Evolutionary conservation across 768 basidiomycete species (phyloP), one percentile per base, ranked within the genome.

Genomic region (Strobilomyces confusus): DNA sequence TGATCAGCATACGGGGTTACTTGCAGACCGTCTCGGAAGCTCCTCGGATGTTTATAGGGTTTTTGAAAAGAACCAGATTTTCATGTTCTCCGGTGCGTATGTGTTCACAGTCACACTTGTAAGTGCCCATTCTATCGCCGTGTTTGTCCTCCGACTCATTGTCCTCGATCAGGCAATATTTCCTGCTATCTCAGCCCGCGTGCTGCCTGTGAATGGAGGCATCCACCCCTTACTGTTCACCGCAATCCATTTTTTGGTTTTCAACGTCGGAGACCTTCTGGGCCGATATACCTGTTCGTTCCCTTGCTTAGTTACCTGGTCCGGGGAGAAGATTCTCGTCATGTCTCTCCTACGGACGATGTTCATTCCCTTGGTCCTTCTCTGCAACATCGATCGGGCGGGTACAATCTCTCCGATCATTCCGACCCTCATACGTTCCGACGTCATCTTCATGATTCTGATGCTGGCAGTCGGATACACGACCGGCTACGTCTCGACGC

Each of bases 401-500:
- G 56, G 72, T 2, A 52, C 62, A 20, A 38, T 49, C 7, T 52
- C 67, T 36, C 14, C 34, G 15, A 58, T 70, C 8, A 43, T 51
- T 34, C 63, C 61, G 5, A 59, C 86, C 52, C 59, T 86, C 52
- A 84, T 93, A 75, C 84, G 74, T 69, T 92, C 89, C 1, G 92
- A 95, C 61, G 46, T 80, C 32, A 43, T 84, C 6, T 95, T 84
- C 73, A 83, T 93, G 80, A 36, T 81, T 23, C 78, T 93, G 43
- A 71, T 94, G 11, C 73, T 89, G 49, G 49, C 69, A 3, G 89
- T 93, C 62, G 90, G 89, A 15, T 63, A 82, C 40, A 80, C 87
- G 8, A 92, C 87, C 60, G 93, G 92, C 37, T 91, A 89, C 63
- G 70, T 92, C 23, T 81, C 83, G 12, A 88, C 85, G 56, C 60